Evolutionary conservation across 495 filamentous ascomycete species (phyloP).

Genomic region (Venustampulla echinocandica): DNA sequence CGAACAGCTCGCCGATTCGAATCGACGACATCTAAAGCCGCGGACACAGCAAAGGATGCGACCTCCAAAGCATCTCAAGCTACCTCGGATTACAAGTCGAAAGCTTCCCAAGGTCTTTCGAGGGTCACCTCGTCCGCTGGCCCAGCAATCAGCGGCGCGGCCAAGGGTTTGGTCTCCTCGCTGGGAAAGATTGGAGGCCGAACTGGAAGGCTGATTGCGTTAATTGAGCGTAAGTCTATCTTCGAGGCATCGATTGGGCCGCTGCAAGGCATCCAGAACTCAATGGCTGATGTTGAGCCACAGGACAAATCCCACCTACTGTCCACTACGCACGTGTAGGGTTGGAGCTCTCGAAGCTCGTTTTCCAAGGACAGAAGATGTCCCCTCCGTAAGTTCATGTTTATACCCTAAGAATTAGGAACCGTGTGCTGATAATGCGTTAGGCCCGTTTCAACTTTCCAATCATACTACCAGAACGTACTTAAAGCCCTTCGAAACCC

Average conservation of each 20-base stretch:
- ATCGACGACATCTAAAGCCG: slow-evolving; percentile 58
- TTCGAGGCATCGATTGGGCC: slow-evolving; percentile 1
- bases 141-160: slow-evolving; percentile 61
- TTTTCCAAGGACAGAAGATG: slow-evolving; percentile 88
- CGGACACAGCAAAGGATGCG: slow-evolving; percentile 46
- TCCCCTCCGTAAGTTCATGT: slow-evolving; percentile 69
- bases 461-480: slow-evolving; percentile 73
- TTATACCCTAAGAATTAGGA: not conserved
- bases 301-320: slow-evolving; percentile 77
- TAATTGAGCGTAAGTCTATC: slow-evolving; percentile 71
- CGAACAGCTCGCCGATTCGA: slow-evolving; percentile 49
- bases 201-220: slow-evolving; percentile 69
- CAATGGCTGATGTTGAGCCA: slow-evolving; percentile 23
- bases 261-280: slow-evolving; percentile 1
- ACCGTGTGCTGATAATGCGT: not conserved
- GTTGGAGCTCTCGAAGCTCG: slow-evolving; percentile 74
- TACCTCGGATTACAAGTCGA: slow-evolving; percentile 56
- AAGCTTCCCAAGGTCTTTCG: slow-evolving; percentile 80
- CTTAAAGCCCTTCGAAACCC: slow-evolving; percentile 63
- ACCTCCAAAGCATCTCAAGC: slow-evolving; percentile 59
- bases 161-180: slow-evolving; percentile 52
- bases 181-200: slow-evolving; percentile 75
- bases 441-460: slow-evolving; percentile 72
- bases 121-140: slow-evolving; percentile 74
- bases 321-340: slow-evolving; percentile 88